Evolutionary conservation across 768 basidiomycete species (phyloP), one percentile per base, ranked within the genome.

Genomic region (Mycena amicta): DNA sequence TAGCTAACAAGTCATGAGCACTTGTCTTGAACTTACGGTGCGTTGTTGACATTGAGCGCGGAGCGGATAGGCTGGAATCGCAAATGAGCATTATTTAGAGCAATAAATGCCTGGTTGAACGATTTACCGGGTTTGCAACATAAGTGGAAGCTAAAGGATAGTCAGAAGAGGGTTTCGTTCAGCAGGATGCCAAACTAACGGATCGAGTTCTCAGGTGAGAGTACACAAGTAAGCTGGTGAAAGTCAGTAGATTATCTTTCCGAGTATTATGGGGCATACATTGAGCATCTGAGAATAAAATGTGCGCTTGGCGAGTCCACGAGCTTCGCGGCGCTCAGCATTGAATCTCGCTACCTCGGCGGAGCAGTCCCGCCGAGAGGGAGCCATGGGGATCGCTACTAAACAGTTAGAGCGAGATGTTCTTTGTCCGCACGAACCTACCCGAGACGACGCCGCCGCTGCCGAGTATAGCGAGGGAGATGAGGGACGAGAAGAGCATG

Each of bases 11-110:
- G n/a, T n/a, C n/a, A n/a, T n/a, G n/a, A n/a, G n/a, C n/a, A 52
- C 12, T 8, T n/a, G 5, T 30, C 31, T 26, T n/a, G 8, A 6
- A 56, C 67, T 55, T 57, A 73, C 72, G 58, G 52, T 56, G 73
- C 69, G 26, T 67, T 64, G 33, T 71, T 18, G 33, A 37, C 70
- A 5, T 64, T 70, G 33, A 75, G 57, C 52, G 73, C 64, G 2
- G 66, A 60, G 28, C 66, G 62, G 29, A 74, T 26, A 23, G 69
- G 65, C 64, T 73, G 26, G 29, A 31, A 31, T 18, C n/a, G n/a
- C n/a, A n/a, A n/a, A n/a, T n/a, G n/a, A n/a, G 20, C 37, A 26
- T 39, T n/a, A 39, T 11, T n/a, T n/a, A 39, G 37, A n/a, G 37
- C 37, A 40, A 30, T 51, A n/a, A 40, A 20, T 37, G 51, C 33